Evolutionary conservation across 805 yeast species (phyloP), one percentile per base, ranked within the genome.

Genomic region (Wickerhamomyces queroliae): DNA sequence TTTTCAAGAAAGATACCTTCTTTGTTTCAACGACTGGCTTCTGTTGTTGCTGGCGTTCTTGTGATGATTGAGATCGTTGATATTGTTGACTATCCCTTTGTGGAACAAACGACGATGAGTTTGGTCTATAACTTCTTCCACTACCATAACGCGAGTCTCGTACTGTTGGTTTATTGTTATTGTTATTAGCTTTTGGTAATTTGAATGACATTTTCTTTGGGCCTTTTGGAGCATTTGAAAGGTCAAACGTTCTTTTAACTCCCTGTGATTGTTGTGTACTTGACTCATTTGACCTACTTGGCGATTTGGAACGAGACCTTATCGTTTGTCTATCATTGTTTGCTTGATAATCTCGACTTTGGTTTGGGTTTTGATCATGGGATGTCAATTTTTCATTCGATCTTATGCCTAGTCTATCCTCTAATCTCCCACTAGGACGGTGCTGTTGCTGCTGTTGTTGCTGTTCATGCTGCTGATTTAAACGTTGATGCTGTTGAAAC

Each of bases 121-220:
- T 23, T 8, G 38, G 40, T 36, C 36, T 36, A 20, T 35, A 29
- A 5, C 38, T 25, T n/a, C 36, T 37, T 2, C 36, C 27, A 10
- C 30, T 15, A 2, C 25, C 9, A 24, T 30, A 16, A 15, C 33
- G 33, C 12, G 22, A 21, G 10, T 22, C 27, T 16, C 15, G 19
- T 17, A 13, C 33, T 2, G 12, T 5, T 20, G 23, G 5, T 19
- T 25, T 13, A 12, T 15, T 23, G 30, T 6, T 16, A 16, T 22
- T 22, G 21, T 8, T 8, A 24, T 24, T 15, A 30, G 38, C 23
- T 15, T 46, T 46, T n/a, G 52, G 52, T 20, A 48, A 21, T 33
- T 40, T 48, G 36, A 48, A 48, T 10, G 50, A 44, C 47, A 46
- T 42, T 24, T 36, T 44, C 25, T 44, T 48, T 16, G 52, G 50